Evolutionary conservation across 305 asterid species (phyloP), one percentile per base, ranked within the genome.

Genomic region (Ilex paraguariensis): DNA sequence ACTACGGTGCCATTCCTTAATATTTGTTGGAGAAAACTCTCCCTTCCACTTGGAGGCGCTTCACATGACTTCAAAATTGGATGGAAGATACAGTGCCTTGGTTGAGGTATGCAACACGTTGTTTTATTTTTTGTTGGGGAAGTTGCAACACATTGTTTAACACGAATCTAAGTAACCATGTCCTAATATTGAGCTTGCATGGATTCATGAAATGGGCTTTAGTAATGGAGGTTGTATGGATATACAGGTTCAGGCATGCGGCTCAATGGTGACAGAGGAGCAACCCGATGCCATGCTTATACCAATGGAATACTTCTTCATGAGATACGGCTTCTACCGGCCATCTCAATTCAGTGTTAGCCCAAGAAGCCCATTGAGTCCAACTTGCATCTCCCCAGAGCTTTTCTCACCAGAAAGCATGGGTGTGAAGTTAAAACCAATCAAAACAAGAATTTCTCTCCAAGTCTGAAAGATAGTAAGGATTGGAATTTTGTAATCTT

Each of bases 381-480:
- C 98, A 31, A 84, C 88, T 48, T 65, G 96, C 81, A 87, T 92
- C 60, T 85, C 97, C 17, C 96, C 97, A 0, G 97, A 92, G 84
- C 97, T 92, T 54, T 92, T 89, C 82, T 89, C 98, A 11, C 98
- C 98, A 1, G 98, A 92, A 73, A 92, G 98, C 80, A 89, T 92
- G 98, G 98, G 98, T 8, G 68, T 92, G 86, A 92, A 89, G 80
- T 68, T 92, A 32, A 92, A 92, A 71, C 98, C 98, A 5, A 92
- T 92, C 50, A 92, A 92, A 74, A 92, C 98, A 12, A 82, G 82
- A 70, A 73, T 88, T 65, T 81, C 63, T 10, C 71, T 65, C 13
- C 81, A 84, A 77, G 85, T 80, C 59, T 81, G 85, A 79, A 53
- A 40, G 59, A 28, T 14, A 48, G 49, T 45, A 8, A 2, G 6